Evolutionary conservation across 331 rosid genomes (phyloP).

Genomic region (Saraca asoca): DNA sequence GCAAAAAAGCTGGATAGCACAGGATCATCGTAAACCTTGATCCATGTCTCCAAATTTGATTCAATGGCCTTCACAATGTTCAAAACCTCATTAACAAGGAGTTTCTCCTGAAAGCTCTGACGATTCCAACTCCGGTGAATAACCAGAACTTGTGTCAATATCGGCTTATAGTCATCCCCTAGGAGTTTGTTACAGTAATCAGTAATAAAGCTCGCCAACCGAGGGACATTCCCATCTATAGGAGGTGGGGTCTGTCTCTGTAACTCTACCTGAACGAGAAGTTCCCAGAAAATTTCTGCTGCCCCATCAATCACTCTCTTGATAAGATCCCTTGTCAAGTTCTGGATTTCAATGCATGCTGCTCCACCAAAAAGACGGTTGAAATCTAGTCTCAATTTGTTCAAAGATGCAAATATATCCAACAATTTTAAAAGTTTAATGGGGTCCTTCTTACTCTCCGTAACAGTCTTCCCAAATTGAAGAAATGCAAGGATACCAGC

Average conservation of each 20-base stretch:
- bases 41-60: slow-evolving; percentile 74
- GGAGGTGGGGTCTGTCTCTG: slow-evolving; percentile 92
- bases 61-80: slow-evolving; percentile 79
- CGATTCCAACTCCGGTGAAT: slow-evolving; percentile 95
- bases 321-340: slow-evolving; percentile 93
- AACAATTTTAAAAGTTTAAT: slow-evolving; percentile 83
- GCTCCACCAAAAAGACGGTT: slow-evolving; percentile 95
- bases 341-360: slow-evolving; percentile 87
- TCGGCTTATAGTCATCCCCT: slow-evolving; percentile 84
- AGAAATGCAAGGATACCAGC: slow-evolving; percentile 95
- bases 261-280: slow-evolving; percentile 74
- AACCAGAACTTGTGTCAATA: slow-evolving; percentile 83
- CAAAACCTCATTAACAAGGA: slow-evolving; percentile 64
- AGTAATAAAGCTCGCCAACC: slow-evolving; percentile 74
- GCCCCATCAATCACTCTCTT: slow-evolving; percentile 89
- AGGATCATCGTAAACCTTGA: slow-evolving; percentile 72
- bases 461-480: slow-evolving; percentile 91
- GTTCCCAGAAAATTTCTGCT: slow-evolving; percentile 95
- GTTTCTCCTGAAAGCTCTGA: slow-evolving; percentile 81
- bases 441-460: slow-evolving; percentile 95
- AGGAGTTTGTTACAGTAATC: slow-evolving; percentile 90
- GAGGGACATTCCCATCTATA: slow-evolving; percentile 73
- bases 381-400: slow-evolving; percentile 86
- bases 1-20: slow-evolving; percentile 69
- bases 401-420: slow-evolving; percentile 92